These are phyloP conservation scores for Pseudopyrenochaeta lycopersici DNA, from an alignment of 2,329 filamentous ascomycete genomes.

Conservation along the genomic window DNA sequence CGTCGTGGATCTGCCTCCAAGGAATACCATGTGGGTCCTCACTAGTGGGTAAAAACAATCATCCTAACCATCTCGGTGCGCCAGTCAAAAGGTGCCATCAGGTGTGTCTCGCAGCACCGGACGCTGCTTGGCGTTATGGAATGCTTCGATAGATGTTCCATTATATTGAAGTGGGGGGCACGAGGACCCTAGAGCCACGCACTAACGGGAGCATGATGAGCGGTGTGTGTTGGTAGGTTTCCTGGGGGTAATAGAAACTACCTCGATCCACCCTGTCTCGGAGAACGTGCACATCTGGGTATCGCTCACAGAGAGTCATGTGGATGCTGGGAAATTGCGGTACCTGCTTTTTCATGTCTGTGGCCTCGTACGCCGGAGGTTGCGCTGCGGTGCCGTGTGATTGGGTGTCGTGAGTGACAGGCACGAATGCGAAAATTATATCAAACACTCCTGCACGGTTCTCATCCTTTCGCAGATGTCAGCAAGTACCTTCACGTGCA, in stretches of 20 bases:
- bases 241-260: conserved; percentile 2
- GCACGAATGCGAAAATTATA: neutral
- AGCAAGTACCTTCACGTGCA: too few relatives aligned
- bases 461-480: too few relatives aligned
- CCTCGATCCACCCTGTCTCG: conserved; percentile 2
- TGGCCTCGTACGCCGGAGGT: neutral
- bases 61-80: neutral
- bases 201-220: neutral
- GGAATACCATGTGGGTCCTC: neutral
- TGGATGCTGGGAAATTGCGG: conserved; percentile 10
- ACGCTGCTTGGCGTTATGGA: neutral
- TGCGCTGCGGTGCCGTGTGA: conserved; percentile 2
- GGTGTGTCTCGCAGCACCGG: neutral
- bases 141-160: neutral
- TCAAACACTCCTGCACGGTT: neutral
- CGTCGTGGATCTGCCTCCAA: neutral
- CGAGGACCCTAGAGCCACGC: conserved; percentile 1
- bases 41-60: neutral
- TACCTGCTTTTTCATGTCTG: neutral
- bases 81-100: neutral
- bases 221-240: neutral
- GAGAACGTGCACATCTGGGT: neutral
- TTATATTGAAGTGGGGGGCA: neutral
- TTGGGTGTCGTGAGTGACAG: conserved; percentile 5
- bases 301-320: neutral